Evolutionary conservation across 164 flowering plant genomes (phyloP).

Genomic region (Pachysandra terminalis): DNA sequence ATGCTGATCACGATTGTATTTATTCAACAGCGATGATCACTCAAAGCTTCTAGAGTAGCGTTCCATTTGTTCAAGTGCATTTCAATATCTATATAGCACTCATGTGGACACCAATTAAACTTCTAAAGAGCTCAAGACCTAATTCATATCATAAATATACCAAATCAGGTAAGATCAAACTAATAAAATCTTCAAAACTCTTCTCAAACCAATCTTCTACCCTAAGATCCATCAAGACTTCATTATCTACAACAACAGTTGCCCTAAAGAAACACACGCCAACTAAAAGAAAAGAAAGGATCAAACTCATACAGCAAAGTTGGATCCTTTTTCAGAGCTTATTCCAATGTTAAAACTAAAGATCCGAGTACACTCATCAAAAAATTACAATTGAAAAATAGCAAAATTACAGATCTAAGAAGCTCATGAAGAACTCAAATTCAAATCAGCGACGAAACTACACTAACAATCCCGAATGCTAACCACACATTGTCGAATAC

Average conservation of each 20-base stretch:
- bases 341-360: background rate
- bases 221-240: background rate
- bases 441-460: background rate
- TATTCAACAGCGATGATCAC: background rate
- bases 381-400: background rate
- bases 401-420: background rate
- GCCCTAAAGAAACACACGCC: background rate
- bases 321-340: background rate
- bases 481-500: conserved; percentile 87
- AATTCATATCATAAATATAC: background rate
- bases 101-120: too few relatives aligned
- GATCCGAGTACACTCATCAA: background rate
- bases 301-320: background rate
- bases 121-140: background rate
- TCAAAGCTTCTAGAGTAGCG: background rate
- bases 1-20: background rate
- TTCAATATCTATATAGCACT: background rate
- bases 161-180: background rate
- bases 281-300: background rate
- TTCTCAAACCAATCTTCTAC: background rate
- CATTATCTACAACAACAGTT: background rate
- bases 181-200: background rate
- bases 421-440: background rate
- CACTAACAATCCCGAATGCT: conserved; percentile 15
- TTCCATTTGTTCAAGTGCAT: background rate